Percentiles rank a stretch among this genome's conserved stretches.
Evolutionary conservation across 2,329 filamentous ascomycete species (phyloP).

Genomic region (Sarocladiaceae sp.): DNA sequence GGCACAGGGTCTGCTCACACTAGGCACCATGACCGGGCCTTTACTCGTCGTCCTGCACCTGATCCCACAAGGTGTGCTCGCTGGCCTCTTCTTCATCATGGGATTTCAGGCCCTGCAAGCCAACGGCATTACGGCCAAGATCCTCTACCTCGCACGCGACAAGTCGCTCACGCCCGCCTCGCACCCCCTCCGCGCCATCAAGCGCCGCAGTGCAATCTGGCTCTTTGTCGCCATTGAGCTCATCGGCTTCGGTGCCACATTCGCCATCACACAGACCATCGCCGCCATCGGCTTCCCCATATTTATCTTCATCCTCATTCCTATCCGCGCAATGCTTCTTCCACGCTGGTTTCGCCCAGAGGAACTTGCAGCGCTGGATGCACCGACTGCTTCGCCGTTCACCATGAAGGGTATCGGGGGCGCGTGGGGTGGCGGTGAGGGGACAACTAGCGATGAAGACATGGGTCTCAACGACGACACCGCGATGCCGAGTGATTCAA

Average conservation of each 20-base stretch:
- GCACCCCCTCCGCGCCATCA: conserved; percentile 55
- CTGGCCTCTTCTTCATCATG: conserved; percentile 81
- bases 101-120: conserved; percentile 68
- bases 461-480: conserved; percentile 8
- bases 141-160: conserved; percentile 65
- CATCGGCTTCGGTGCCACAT: conserved; percentile 67
- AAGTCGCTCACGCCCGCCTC: conserved; percentile 49
- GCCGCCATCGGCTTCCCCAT: conserved; percentile 77
- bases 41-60: conserved; percentile 68
- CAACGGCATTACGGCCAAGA: conserved; percentile 71
- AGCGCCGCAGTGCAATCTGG: conserved; percentile 63
- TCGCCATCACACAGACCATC: conserved; percentile 77
- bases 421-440: conserved; percentile 38
- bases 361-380: conserved; percentile 60
- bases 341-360: conserved; percentile 53
- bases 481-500: not conserved
- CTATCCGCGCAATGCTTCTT: conserved; percentile 56
- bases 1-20: conserved; percentile 68
- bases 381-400: conserved; percentile 67
- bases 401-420: conserved; percentile 72
- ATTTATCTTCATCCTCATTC: conserved; percentile 64
- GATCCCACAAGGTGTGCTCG: conserved; percentile 73
- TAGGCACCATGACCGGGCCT: conserved; percentile 73
- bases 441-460: conserved; percentile 14
- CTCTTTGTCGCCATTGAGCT: conserved; percentile 63